A percentile compares a stretch with the other conserved stretches of the same genome.
Evolutionary conservation across 73 alveolate species (phyloP).

Genomic region (Effrenium voratum): DNA sequence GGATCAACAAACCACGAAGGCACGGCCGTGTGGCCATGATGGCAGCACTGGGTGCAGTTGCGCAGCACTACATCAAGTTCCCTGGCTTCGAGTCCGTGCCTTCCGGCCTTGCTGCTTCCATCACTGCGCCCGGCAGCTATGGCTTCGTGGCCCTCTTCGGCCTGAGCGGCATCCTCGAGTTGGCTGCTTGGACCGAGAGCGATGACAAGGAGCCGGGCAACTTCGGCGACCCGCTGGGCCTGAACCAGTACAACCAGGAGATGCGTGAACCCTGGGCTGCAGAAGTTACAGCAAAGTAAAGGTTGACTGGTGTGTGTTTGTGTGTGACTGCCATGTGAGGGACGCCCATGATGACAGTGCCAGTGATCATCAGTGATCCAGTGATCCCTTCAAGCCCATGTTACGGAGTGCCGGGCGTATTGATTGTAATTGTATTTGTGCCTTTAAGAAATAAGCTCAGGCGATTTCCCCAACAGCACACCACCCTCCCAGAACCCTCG

Average conservation of each 20-base stretch:
- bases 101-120: background rate
- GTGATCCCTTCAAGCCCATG: no score
- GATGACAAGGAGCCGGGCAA: constrained; percentile 72
- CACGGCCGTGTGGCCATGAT: constrained; percentile 59
- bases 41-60: constrained; percentile 58
- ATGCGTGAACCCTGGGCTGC: constrained; percentile 19
- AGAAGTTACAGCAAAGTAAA: no score
- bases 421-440: no score
- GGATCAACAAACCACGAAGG: no score
- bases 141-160: constrained; percentile 47
- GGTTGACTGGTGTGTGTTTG: no score
- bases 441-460: no score
- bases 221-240: constrained; percentile 51
- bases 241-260: constrained; percentile 19
- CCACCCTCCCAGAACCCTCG: no score
- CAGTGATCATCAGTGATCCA: no score
- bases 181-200: constrained; percentile 45
- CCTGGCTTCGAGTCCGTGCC: constrained; percentile 60
- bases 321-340: no score
- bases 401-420: no score
- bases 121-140: constrained; percentile 23
- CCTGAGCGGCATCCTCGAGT: background rate
- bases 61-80: constrained; percentile 40
- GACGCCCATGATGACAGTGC: no score
- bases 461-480: no score